Base-by-base conservation (phyloP, 371 early-diverging fungal species). In the Apophysomyces ossiformis region DNA sequence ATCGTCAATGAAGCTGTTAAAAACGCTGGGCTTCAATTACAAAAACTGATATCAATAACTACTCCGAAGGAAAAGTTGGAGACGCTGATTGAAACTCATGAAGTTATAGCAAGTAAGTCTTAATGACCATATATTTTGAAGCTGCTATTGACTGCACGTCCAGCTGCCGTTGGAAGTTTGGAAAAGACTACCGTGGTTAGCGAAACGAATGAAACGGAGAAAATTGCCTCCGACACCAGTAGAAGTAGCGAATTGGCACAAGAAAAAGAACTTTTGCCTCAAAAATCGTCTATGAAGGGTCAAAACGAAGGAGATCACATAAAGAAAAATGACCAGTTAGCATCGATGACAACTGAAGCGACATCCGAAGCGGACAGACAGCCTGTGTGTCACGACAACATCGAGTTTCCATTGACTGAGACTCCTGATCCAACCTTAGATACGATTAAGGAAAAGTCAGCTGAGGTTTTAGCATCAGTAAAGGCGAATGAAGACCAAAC, bases 41-140 rank as follows among this genome's bases (percentile, higher is more conserved):
- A 85, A 59, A 81, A 80, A 43, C 57, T 87, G 21, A 81, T 81
- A 39, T 67, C 69, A 0, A 74, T 82, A 13, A 71, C 67, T 57
- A 73, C 76, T 4, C 82, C 87, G 0, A 72, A 82, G 50, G 85
- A 82, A 11, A 87, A 87, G 43, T 60, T 85, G 57, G 68, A 76
- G 13, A 72, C 75, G 9, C 61, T 87, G 9, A 66, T 87, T 2
- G 74, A 73, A 0, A 84, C 82, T 4, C 85, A 87, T 43, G 74
- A 82, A 7, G 74, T 84, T 9, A 78, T 87, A 45, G 84, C 80
- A 4, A 74, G 84, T 79, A 72, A 58, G 75, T 54, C 5, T 35
- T 13, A 15, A 12, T 21, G 38, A 26, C 26, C 26, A 26, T 26
- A 26, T 26, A 26, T 26, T 26, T 26, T 26, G 26, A 26, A 26